A percentile compares a stretch with the other conserved stretches of the same genome.
Evolutionary conservation across 257 asterid species (phyloP).

Genomic region (Marsdenia floribunda): DNA sequence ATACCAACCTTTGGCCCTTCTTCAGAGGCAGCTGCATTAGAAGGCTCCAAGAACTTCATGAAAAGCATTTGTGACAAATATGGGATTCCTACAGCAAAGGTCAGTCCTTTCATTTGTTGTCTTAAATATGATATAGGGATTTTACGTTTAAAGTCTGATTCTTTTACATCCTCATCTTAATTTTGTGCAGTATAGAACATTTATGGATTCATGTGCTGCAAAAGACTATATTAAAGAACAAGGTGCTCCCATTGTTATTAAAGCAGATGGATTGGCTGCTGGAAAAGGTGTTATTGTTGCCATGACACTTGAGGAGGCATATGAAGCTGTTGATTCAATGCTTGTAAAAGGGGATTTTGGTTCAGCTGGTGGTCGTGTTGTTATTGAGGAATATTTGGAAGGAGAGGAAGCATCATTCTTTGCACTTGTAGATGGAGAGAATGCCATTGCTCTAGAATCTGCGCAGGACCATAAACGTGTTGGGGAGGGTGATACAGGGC

Average conservation of each 20-base stretch:
- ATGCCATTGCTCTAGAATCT: conserved; percentile 85
- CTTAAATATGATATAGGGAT: neutral
- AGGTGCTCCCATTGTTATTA: conserved; percentile 83
- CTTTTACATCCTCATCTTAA: neutral
- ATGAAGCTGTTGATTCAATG: conserved; percentile 85
- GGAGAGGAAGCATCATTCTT: conserved; percentile 96
- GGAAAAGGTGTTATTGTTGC: conserved; percentile 96
- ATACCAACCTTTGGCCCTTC: conserved; percentile 92
- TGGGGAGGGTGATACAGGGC: conserved; percentile 88
- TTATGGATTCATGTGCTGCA: conserved; percentile 60
- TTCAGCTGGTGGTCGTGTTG: conserved; percentile 68
- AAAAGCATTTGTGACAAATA: conserved; percentile 82
- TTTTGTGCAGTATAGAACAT: conserved; percentile 60
- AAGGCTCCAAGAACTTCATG: conserved; percentile 92
- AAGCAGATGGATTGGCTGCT: conserved; percentile 94
- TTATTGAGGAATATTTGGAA: conserved; percentile 80
- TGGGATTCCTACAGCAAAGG: conserved; percentile 94
- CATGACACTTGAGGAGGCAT: conserved; percentile 69
- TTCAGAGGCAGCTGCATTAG: conserved; percentile 92
- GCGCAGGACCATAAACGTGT: conserved; percentile 98
- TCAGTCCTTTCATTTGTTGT: conserved; percentile 13
- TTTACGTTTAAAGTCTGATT: too few relatives aligned
- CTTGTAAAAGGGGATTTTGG: conserved; percentile 78
- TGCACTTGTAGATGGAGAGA: conserved; percentile 89
- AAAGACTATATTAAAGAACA: conserved; percentile 66